Conservation (phyloP, 75 land plant genomes). For the Cryptomeria japonica region DNA sequence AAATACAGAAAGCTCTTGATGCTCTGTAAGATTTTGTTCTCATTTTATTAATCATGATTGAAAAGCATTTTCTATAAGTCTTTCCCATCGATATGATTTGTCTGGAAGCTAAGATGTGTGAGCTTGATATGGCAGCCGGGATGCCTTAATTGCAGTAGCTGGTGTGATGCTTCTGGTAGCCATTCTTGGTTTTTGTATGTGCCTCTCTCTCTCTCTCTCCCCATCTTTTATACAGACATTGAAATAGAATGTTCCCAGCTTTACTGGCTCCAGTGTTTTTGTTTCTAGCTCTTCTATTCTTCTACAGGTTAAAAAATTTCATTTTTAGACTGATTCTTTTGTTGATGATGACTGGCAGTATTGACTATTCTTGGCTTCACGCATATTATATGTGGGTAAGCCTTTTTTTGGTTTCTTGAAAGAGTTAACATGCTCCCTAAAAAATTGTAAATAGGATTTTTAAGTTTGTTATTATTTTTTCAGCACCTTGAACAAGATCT, state of each 20-base stretch:
- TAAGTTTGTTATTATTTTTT: neutral
- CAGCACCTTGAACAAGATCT: neutral
- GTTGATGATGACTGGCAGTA: conserved; percentile 1
- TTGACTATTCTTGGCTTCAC: conserved; percentile 8
- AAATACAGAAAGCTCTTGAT: conserved; percentile 54
- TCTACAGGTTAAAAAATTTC: neutral
- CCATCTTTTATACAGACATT: neutral
- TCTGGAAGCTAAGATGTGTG: neutral
- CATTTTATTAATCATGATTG: neutral
- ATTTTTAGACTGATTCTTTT: neutral
- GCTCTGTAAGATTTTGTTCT: conserved; percentile 51
- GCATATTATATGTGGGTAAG: conserved; percentile 14
- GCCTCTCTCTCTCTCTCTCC: conserved; percentile 5
- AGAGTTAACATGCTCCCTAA: neutral
- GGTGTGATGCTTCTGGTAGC: conserved; percentile 76
- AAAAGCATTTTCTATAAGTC: neutral
- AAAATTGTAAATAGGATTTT: neutral
- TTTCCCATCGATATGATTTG: neutral
- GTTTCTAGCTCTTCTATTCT: neutral
- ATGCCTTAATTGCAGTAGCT: conserved; percentile 59
- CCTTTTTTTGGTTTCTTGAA: neutral
- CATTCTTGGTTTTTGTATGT: conserved; percentile 76
- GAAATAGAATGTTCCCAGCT: neutral
- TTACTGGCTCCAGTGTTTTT: neutral
- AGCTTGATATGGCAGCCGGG: conserved; percentile 46